Evolutionary conservation across 2,329 filamentous ascomycete genomes (phyloP).

Genomic region (Phoma sp.): DNA sequence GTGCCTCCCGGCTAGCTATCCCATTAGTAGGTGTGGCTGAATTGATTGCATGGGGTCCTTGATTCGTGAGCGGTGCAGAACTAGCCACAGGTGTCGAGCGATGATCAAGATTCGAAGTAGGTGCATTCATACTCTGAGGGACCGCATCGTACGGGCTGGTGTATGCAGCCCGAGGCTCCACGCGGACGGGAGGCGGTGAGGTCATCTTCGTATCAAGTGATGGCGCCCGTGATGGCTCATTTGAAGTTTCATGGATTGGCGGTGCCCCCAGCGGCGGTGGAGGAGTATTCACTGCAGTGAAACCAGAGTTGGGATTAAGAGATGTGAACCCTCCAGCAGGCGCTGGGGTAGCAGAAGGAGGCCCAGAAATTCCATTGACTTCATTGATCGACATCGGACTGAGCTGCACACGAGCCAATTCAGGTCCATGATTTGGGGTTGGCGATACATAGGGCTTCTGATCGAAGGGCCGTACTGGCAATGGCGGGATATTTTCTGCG

Average conservation of each 20-base stretch:
- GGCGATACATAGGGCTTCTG: constrained; percentile 29
- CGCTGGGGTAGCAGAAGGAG: constrained; percentile 16
- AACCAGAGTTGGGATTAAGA: constrained; percentile 30
- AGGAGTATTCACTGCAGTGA: constrained; percentile 31
- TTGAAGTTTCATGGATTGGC: constrained; percentile 18
- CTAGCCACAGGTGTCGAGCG: not conserved
- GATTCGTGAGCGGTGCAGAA: constrained; percentile 15
- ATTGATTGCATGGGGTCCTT: constrained; percentile 20
- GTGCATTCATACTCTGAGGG: constrained; percentile 9
- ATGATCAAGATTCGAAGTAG: constrained; percentile 3
- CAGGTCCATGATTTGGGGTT: constrained; percentile 24
- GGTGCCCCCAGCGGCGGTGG: constrained; percentile 20
- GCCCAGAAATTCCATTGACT: constrained; percentile 33
- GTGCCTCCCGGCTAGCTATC: constrained; percentile 27
- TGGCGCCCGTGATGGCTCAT: constrained; percentile 22
- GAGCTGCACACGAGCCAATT: constrained; percentile 32
- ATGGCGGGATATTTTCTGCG: constrained; percentile 36
- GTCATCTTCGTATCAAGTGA: constrained; percentile 11
- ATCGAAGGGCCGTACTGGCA: constrained; percentile 28
- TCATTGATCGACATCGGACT: constrained; percentile 38
- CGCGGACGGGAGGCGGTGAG: constrained; percentile 3
- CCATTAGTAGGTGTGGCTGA: constrained; percentile 24
- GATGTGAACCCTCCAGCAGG: constrained; percentile 26
- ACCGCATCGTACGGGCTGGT: constrained; percentile 40
- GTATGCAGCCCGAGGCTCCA: constrained; percentile 25